A percentile compares a stretch with the other conserved stretches of the same genome.
These are phyloP conservation scores for Aeminium ludgeri DNA, from an alignment of 495 filamentous ascomycete genomes.

Conservation along the genomic window DNA sequence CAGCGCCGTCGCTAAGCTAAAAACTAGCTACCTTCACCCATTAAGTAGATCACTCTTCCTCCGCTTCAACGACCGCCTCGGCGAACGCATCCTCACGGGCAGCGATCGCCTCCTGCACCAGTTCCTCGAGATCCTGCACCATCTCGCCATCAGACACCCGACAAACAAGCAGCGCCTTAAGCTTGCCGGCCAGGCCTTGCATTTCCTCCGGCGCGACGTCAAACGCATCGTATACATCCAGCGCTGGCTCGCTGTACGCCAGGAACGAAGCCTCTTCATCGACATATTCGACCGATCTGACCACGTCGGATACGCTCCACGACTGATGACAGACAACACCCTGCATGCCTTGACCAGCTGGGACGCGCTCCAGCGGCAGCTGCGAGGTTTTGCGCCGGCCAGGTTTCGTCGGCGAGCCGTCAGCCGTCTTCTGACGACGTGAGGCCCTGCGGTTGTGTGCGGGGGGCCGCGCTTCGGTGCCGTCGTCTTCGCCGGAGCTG, in stretches of 20 bases:
- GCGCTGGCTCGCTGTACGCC: conserved; percentile 2
- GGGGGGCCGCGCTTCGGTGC: background rate
- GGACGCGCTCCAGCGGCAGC: conserved; percentile 19
- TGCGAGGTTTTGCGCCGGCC: conserved; percentile 10
- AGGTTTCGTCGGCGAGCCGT: conserved; percentile 1
- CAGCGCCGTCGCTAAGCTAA: conserved; percentile 1
- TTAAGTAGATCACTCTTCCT: too few species aligned
- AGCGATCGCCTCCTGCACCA: background rate
- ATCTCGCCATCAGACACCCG: conserved; percentile 12
- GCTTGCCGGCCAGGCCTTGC: background rate
- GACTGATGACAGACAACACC: conserved; percentile 1
- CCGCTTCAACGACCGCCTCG: too few species aligned
- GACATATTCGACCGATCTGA: background rate
- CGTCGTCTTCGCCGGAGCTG: background rate
- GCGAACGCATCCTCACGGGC: background rate
- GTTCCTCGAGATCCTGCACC: conserved; percentile 7
- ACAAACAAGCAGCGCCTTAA: conserved; percentile 5
- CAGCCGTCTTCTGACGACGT: conserved; percentile 3
- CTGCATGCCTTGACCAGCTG: conserved; percentile 13
- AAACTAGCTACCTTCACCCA: background rate
- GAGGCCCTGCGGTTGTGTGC: background rate
- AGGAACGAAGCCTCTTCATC: conserved; percentile 6
- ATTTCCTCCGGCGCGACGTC: background rate
- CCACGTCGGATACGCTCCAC: background rate
- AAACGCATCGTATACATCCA: conserved; percentile 2